Percentiles rank a stretch among this genome's conserved stretches.
These are phyloP conservation scores for Sclerotinia subarctica DNA, from an alignment of 2,329 filamentous ascomycete species.

Conservation along the genomic window DNA sequence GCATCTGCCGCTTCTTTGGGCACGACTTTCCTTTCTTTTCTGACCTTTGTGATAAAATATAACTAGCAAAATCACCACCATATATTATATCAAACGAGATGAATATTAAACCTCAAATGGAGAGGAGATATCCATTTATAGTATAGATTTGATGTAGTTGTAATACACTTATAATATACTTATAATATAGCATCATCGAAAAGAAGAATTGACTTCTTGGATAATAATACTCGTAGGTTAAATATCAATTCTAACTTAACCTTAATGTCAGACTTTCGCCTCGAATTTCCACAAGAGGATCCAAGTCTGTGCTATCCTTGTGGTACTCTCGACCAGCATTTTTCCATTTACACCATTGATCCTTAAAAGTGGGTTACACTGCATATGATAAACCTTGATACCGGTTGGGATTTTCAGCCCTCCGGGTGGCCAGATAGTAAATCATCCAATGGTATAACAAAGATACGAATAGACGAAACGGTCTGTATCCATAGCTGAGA, in stretches of 20 bases:
- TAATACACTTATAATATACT: no score
- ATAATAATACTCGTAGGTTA: neutral
- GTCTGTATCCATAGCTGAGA: constrained; percentile 20
- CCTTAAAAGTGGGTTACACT: constrained; percentile 16
- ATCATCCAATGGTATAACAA: constrained; percentile 6
- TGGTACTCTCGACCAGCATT: constrained; percentile 8
- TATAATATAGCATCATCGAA: neutral
- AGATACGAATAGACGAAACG: constrained; percentile 21
- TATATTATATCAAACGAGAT: neutral
- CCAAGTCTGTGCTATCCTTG: constrained; percentile 20
- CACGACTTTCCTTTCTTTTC: constrained; percentile 2
- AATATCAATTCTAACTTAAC: neutral
- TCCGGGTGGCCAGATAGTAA: constrained; percentile 18
- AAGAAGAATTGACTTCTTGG: neutral
- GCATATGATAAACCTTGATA: constrained; percentile 18
- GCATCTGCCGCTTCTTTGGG: constrained; percentile 2
- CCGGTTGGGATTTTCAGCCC: constrained; percentile 19
- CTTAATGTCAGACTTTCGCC: constrained; percentile 11
- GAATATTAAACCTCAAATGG: neutral
- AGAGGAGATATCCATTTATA: neutral
- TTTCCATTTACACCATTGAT: no score
- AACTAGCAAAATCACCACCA: neutral
- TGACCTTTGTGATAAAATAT: constrained; percentile 4
- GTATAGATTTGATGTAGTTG: neutral
- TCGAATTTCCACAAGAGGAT: constrained; percentile 8